Percentiles rank a stretch among this genome's conserved stretches.
Evolutionary conservation across 2,329 filamentous ascomycete species (phyloP).

Genomic region (Xylaria sp.): DNA sequence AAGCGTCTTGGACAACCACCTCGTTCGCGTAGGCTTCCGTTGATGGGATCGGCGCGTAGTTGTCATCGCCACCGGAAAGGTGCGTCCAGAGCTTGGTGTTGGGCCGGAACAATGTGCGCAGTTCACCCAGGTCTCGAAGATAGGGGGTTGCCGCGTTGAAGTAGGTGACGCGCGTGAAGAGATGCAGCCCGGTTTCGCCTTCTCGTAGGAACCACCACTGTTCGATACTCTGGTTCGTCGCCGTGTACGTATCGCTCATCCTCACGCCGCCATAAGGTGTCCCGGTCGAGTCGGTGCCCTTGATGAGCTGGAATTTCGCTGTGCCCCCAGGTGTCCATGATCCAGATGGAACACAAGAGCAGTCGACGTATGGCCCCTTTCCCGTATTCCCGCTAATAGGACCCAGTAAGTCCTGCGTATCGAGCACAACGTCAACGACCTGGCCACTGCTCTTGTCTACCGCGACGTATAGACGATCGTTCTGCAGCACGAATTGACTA

Average conservation of each 20-base stretch:
- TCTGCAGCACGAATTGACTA: constrained; percentile 34
- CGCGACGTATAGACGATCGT: constrained; percentile 43
- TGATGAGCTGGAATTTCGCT: constrained; percentile 61
- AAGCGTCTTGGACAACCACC: constrained; percentile 68
- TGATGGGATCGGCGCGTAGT: constrained; percentile 64
- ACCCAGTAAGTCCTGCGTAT: constrained; percentile 63
- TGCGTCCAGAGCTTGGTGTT: constrained; percentile 71
- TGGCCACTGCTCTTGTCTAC: constrained; percentile 52
- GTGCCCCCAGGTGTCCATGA: constrained; percentile 68
- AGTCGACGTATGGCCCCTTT: constrained; percentile 69
- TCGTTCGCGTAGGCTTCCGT: constrained; percentile 53
- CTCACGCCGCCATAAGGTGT: constrained; percentile 67
- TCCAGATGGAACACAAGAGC: constrained; percentile 67
- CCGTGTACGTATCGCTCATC: constrained; percentile 67
- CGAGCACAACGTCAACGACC: constrained; percentile 51
- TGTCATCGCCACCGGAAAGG: constrained; percentile 64
- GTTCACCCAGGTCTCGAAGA: constrained; percentile 68
- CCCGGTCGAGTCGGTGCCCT: constrained; percentile 53
- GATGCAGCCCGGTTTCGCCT: constrained; percentile 70
- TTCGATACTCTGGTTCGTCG: constrained; percentile 68
- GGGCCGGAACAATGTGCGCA: constrained; percentile 70
- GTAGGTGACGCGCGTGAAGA: constrained; percentile 68
- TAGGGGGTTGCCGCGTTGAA: constrained; percentile 66
- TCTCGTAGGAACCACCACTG: constrained; percentile 74
- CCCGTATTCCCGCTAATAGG: constrained; percentile 56